Evolutionary conservation across 2,329 filamentous ascomycete species (phyloP), one percentile per base, ranked within the genome.

Genomic region (Epichloe bromicola): DNA sequence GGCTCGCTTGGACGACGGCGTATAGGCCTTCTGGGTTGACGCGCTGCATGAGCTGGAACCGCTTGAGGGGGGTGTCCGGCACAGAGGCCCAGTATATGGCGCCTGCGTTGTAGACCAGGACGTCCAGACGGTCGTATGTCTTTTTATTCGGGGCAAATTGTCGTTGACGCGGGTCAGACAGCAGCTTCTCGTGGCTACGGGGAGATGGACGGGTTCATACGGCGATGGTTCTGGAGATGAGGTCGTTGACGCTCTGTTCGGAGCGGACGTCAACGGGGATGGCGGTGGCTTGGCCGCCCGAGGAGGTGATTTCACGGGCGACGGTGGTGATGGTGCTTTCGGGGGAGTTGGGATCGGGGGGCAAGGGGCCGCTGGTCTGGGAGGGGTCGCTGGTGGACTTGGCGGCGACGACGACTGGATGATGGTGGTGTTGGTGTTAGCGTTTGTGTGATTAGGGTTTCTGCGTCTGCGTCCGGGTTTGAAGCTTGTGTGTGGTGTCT

Each of bases 21-120:
- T 94, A 94, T 0, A 94, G 70, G 0, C 88, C 88, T 58, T 88
- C 82, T 0, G 79, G 74, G 59, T 89, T 89, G 55, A 89, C 79
- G 54, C 74, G 72, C 67, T 89, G 85, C 82, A 90, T 87, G 57
- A 85, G 76, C 63, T 82, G 80, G 68, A 88, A 91, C n/a, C 86
- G 76, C 65, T 84, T 85, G 56, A 85, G 70, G 0, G 85, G 83
- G 0, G 86, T 91, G 45, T 82, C 77, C 48, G 82, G 76, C 0
- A 94, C 80, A 1, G 83, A 76, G 0, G 83, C 78, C 86, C 87
- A 91, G 83, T 84, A 93, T 57, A 94, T 89, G 3, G 88, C 88
- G 40, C 88, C 88, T 0, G 83, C 82, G 64, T 93, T 94, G 71
- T 94, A 94, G 46, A 93, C 66, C 2, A 94, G 67, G 0, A 85